A percentile compares a stretch with the other conserved stretches of the same genome.
These are phyloP conservation scores for Citrus medica DNA, from an alignment of 345 rosid genomes.

Conservation along the genomic window DNA sequence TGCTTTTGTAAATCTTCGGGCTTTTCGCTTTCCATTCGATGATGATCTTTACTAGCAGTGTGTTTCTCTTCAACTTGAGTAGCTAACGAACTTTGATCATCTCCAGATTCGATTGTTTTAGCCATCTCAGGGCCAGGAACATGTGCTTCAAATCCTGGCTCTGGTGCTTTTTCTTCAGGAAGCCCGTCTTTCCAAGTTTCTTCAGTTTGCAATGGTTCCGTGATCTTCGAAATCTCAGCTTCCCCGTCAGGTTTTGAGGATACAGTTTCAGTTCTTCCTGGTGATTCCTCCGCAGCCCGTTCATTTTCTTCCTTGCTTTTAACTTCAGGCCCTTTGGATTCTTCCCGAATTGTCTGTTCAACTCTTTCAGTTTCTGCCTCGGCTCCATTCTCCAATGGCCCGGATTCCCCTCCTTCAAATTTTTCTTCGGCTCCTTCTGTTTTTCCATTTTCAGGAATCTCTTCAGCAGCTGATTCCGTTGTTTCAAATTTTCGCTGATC, in stretches of 20 bases:
- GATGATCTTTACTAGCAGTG: neutral
- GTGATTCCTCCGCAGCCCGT: neutral
- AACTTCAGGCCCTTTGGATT: constrained; percentile 6
- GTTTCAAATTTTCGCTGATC: constrained; percentile 2
- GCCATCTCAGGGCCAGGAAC: neutral
- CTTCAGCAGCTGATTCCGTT: neutral
- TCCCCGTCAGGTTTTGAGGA: neutral
- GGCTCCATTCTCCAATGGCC: neutral
- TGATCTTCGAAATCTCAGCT: neutral
- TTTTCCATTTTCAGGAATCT: constrained; percentile 11
- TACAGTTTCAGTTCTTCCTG: neutral
- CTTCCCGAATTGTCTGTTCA: neutral
- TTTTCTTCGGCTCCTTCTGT: neutral
- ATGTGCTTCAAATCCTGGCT: neutral
- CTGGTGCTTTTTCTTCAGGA: constrained; percentile 9
- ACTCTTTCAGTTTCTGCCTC: constrained; percentile 21
- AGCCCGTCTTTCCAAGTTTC: neutral
- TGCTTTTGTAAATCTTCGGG: constrained; percentile 13
- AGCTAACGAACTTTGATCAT: neutral
- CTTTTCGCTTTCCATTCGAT: neutral
- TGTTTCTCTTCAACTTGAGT: constrained; percentile 8
- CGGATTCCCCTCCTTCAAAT: constrained; percentile 5
- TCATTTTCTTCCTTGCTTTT: constrained; percentile 8
- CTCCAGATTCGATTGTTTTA: neutral
- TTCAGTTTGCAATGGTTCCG: neutral